Percentiles rank a stretch among this genome's conserved stretches.
phyloP scores from a whole-genome alignment of 768 basidiomycete genomes.

The Amanita exitialis region DNA sequence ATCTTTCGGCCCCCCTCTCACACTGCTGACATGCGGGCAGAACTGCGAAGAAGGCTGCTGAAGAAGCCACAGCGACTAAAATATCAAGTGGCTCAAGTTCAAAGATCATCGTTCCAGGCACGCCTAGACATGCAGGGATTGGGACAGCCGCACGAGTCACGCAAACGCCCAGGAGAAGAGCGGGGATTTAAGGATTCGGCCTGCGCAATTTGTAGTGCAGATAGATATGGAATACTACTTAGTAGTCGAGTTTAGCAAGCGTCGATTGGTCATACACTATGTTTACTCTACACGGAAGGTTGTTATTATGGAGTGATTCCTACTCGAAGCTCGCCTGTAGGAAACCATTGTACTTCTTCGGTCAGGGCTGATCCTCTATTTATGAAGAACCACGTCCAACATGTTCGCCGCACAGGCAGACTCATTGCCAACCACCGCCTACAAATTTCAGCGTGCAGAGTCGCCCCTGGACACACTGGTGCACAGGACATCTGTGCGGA shows the following conservation, averaged over 20 bases:
- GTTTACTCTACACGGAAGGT: too few relatives aligned
- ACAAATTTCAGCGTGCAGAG: slow-evolving; percentile 21
- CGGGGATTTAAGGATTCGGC: slow-evolving; percentile 43
- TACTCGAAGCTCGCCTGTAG: slow-evolving; percentile 1
- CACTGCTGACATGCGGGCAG: slow-evolving; percentile 21
- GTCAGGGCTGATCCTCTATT: background rate
- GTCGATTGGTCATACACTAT: background rate
- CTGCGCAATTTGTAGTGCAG: too few relatives aligned
- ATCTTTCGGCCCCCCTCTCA: background rate
- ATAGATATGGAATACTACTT: too few relatives aligned
- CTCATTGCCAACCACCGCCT: slow-evolving; percentile 11
- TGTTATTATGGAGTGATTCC: background rate
- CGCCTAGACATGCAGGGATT: slow-evolving; percentile 62
- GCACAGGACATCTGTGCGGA: slow-evolving; percentile 40
- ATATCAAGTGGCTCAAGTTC: slow-evolving; percentile 40
- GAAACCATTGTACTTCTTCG: background rate
- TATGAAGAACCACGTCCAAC: background rate
- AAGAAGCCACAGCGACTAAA: slow-evolving; percentile 49
- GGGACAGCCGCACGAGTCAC: slow-evolving; percentile 53
- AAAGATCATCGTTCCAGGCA: slow-evolving; percentile 72
- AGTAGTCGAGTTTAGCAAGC: too few relatives aligned
- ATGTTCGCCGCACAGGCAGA: background rate
- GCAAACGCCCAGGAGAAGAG: slow-evolving; percentile 67
- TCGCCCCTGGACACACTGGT: slow-evolving; percentile 56
- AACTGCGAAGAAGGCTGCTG: slow-evolving; percentile 49